Evolutionary conservation across 805 yeast species (phyloP), one percentile per base, ranked within the genome.

Genomic region (Zygosaccharomyces lentus): DNA sequence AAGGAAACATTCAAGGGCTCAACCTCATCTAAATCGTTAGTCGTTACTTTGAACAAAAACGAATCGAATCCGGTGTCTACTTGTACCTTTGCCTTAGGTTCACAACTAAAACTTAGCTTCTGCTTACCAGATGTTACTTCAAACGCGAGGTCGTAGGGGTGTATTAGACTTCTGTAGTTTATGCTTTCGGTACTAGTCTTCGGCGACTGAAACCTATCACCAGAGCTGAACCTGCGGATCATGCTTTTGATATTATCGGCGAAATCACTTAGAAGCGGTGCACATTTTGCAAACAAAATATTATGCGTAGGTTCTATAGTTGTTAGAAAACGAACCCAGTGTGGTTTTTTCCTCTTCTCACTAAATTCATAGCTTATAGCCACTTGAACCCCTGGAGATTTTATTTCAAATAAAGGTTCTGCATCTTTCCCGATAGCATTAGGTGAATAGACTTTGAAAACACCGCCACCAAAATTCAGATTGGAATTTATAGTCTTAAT

Each of bases 81-180:
- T 31, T 88, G 89, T 1, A 93, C 93, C 59, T 87, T 88, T 0
- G 98, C 98, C 13, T 82, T 82, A 1, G 99, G 99, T 50, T 87
- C 91, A 73, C 99, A 93, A 54, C 95, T 85, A 43, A 93, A 69
- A 2, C 84, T 76, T 17, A 93, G 61, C 36, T 76, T 77, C 61
- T 93, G 99, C 27, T 81, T 77, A 16, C 80, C 89, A 43, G 90
- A 75, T 34, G 75, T 71, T 6, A 90, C 52, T 0, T 84, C 80
- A 45, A 85, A 64, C 42, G 78, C 80, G 24, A 87, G 54, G 51
- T 84, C 88, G 43, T 84, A 60, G 24, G 78, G 76, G 34, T 73
- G 70, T 23, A 84, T 61, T 2, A 84, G 35, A 4, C 69, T 65
- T 16, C 76, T 72, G 34, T 77, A 59, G 40, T 75, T 72, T 56